These are phyloP conservation scores for Plectranthus barbatus DNA, from an alignment of 257 asterid species.

Conservation along the genomic window DNA sequence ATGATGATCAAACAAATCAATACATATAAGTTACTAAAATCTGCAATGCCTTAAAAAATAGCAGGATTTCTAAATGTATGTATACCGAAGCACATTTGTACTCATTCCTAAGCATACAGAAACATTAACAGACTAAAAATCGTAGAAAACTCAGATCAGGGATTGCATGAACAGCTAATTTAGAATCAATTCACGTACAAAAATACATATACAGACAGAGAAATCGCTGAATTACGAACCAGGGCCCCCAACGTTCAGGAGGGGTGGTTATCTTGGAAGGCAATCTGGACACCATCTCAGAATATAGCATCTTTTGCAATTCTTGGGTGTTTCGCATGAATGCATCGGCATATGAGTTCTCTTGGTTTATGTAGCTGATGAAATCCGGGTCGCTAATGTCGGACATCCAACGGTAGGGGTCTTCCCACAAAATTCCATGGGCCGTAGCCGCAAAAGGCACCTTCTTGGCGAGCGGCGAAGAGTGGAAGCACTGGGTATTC, in stretches of 20 bases:
- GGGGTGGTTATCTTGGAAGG: conserved; percentile 67
- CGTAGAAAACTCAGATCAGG: background rate
- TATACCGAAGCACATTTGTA: background rate
- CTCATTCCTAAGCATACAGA: background rate
- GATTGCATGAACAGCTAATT: background rate
- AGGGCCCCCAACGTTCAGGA: conserved; percentile 85
- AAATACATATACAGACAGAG: too few species aligned
- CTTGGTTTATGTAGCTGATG: conserved; percentile 47
- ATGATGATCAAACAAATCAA: background rate
- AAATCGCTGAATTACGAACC: conserved; percentile 36
- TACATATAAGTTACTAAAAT: background rate
- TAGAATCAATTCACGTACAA: background rate
- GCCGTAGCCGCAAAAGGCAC: conserved; percentile 53
- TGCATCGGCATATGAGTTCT: conserved; percentile 62
- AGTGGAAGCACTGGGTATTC: conserved; percentile 13
- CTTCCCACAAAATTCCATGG: conserved; percentile 60
- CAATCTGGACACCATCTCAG: conserved; percentile 73
- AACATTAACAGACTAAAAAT: too few species aligned
- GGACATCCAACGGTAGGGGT: conserved; percentile 90
- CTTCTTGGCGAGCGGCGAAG: conserved; percentile 61
- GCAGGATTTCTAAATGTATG: background rate
- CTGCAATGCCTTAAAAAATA: background rate
- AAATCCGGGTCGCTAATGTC: conserved; percentile 71
- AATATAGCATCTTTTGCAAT: conserved; percentile 43
- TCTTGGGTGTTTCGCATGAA: conserved; percentile 64